Conservation (phyloP, 257 asterid species). For the Pogostemon cablin region DNA sequence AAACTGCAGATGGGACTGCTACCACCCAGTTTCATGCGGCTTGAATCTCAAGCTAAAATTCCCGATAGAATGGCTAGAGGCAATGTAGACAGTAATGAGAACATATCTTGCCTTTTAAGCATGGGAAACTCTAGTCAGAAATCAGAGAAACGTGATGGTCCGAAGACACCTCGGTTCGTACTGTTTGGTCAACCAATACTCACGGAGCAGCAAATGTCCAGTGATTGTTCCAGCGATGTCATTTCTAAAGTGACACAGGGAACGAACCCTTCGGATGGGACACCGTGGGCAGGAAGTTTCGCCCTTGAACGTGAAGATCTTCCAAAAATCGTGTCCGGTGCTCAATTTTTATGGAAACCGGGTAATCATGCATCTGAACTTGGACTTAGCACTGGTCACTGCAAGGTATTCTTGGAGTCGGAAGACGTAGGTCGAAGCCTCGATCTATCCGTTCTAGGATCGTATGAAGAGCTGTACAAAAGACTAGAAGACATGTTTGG, state of each 20-base stretch:
- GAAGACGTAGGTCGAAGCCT: constrained; percentile 81
- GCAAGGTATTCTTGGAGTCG: constrained; percentile 90
- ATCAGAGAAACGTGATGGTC: constrained; percentile 42
- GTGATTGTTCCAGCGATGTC: constrained; percentile 41
- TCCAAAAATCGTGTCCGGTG: constrained; percentile 39
- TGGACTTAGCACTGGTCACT: constrained; percentile 69
- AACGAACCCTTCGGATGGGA: constrained; percentile 23
- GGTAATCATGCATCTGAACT: constrained; percentile 50
- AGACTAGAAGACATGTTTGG: constrained; percentile 73
- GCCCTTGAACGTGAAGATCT: constrained; percentile 39
- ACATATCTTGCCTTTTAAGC: constrained; percentile 76
- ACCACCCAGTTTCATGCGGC: constrained; percentile 55
- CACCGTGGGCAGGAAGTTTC: constrained; percentile 34
- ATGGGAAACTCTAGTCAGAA: constrained; percentile 60
- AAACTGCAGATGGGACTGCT: constrained; percentile 71
- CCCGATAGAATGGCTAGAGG: constrained; percentile 42
- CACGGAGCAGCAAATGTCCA: constrained; percentile 91
- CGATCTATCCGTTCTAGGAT: constrained; percentile 74
- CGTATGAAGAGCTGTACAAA: constrained; percentile 77
- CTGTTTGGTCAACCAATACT: constrained; percentile 97
- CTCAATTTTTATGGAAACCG: constrained; percentile 47
- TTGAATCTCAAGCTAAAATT: constrained; percentile 49
- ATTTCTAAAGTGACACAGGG: constrained; percentile 34
- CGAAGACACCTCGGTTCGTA: constrained; percentile 62
- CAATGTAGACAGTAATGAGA: constrained; percentile 46